phyloP scores from a whole-genome alignment of 2,329 filamentous ascomycete species.

The Clarireedia sp. region DNA sequence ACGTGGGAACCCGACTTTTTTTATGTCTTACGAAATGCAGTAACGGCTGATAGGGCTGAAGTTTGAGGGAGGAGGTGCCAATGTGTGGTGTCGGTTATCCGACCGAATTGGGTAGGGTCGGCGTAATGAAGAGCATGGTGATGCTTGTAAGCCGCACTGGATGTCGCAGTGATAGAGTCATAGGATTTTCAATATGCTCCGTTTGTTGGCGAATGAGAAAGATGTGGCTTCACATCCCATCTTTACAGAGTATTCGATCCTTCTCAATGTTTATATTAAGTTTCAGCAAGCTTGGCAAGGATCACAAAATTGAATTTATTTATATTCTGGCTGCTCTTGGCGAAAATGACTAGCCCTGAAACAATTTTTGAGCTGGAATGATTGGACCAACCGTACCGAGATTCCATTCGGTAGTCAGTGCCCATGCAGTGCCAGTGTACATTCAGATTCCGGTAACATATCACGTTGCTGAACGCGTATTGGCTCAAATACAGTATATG shows the following conservation, averaged over 20 bases:
- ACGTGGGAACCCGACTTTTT: conserved; percentile 6
- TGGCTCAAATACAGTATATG: neutral
- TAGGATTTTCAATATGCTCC: neutral
- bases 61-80: neutral
- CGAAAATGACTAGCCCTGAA: neutral
- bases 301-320: neutral
- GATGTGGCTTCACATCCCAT: neutral
- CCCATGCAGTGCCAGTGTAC: neutral
- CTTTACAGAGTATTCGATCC: neutral
- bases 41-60: conserved; percentile 5
- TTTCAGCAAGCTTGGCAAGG: conserved; percentile 8
- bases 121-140: neutral
- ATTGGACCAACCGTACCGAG: neutral
- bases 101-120: neutral
- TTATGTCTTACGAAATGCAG: conserved; percentile 3
- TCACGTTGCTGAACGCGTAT: neutral
- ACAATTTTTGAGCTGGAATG: neutral
- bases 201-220: conserved; percentile 2
- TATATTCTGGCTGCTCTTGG: conserved; percentile 4
- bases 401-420: too few species aligned
- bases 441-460: neutral
- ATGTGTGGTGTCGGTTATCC: neutral
- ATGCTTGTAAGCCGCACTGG: conserved; percentile 8
- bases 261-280: neutral
- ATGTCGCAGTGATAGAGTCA: neutral